These are phyloP conservation scores for Carex arenaria DNA, from an alignment of 202 grass and related monocot species.

Conservation along the genomic window DNA sequence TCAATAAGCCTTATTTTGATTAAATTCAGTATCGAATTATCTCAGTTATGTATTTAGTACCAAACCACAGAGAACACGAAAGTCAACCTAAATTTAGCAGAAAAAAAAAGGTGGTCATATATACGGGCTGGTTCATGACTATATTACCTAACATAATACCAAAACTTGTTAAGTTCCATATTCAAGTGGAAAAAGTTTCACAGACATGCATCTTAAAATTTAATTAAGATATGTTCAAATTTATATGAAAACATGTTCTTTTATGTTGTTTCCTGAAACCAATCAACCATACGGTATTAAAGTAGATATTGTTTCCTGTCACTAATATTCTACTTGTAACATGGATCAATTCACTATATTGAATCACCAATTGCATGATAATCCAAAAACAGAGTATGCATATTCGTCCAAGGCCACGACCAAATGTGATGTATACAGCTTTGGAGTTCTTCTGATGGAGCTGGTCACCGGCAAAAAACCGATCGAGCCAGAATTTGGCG, in stretches of 20 bases:
- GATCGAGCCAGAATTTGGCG: conserved; percentile 87
- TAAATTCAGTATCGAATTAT: not conserved
- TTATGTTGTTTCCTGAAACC: not conserved
- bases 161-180: not conserved
- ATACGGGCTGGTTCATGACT: not conserved
- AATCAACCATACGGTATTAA: not conserved
- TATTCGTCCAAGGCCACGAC: conserved; percentile 62
- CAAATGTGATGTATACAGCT: conserved; percentile 67
- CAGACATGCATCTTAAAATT: not conserved
- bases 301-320: not conserved
- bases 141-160: not conserved
- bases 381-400: conserved; percentile 45
- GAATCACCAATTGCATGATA: not conserved
- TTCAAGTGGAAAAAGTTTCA: not conserved
- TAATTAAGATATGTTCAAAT: not conserved
- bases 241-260: not conserved
- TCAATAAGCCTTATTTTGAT: not conserved
- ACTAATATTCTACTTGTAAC: not conserved
- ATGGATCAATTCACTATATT: not conserved
- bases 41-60: not conserved
- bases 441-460: conserved; percentile 66
- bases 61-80: not conserved
- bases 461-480: conserved; percentile 80
- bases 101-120: not conserved
- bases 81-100: not conserved